Evolutionary conservation across 805 yeast species (phyloP).

Genomic region (Yueomyces sp.): DNA sequence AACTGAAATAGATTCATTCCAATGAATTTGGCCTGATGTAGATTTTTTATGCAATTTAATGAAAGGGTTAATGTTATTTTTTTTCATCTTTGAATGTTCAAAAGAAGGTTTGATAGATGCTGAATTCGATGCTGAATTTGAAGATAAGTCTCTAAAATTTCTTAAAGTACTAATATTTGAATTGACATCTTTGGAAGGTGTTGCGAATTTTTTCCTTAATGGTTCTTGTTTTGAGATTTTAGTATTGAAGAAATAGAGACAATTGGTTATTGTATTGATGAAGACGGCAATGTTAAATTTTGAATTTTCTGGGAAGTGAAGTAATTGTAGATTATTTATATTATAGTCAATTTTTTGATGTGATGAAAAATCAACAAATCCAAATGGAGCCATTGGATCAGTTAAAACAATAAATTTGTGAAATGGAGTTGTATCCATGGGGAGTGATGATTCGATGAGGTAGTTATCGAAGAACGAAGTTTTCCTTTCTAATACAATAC

Average conservation of each 20-base stretch:
- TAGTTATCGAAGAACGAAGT: neutral
- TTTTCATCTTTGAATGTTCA: too few relatives aligned
- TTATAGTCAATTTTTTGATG: slow-evolving; percentile 26
- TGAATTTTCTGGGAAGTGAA: slow-evolving; percentile 15
- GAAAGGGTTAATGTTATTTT: too few relatives aligned
- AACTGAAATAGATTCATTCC: too few relatives aligned
- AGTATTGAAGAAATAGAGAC: slow-evolving; percentile 15
- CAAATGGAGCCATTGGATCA: slow-evolving; percentile 66
- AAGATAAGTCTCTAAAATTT: too few relatives aligned
- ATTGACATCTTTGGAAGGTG: too few relatives aligned
- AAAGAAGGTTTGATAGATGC: too few relatives aligned
- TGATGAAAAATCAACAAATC: slow-evolving; percentile 57
- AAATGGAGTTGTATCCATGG: neutral
- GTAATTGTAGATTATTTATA: slow-evolving; percentile 7
- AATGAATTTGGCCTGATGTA: too few relatives aligned
- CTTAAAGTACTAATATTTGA: too few relatives aligned
- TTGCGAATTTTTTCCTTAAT: too few relatives aligned
- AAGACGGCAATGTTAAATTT: slow-evolving; percentile 19
- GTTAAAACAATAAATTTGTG: slow-evolving; percentile 47
- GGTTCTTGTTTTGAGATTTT: slow-evolving; percentile 3
- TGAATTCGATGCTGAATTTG: too few relatives aligned
- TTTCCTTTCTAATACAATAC: slow-evolving; percentile 46
- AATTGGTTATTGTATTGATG: slow-evolving; percentile 7
- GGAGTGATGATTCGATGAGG: too few relatives aligned
- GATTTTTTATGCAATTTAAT: too few relatives aligned